Conservation (phyloP, 305 asterid species). For the Lippia alba region DNA sequence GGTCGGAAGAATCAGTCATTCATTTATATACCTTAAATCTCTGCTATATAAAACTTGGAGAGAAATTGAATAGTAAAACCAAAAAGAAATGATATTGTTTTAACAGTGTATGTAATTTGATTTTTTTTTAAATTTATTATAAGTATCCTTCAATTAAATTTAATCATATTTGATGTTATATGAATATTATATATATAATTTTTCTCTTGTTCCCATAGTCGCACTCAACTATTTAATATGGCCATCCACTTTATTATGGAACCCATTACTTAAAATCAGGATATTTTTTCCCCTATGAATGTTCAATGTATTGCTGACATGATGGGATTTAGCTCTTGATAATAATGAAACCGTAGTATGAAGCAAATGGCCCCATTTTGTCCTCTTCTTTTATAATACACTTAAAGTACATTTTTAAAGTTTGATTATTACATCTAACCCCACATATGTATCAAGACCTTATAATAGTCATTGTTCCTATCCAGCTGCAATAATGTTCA, state of each 20-base stretch:
- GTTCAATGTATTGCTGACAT: slow-evolving; percentile 33
- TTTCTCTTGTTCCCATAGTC: not conserved
- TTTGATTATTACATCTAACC: not conserved
- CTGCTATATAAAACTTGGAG: too few relatives aligned
- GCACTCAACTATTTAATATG: not conserved
- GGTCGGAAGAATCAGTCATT: too few relatives aligned
- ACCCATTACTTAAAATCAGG: slow-evolving; percentile 3
- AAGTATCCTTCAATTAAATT: too few relatives aligned
- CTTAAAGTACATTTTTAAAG: not conserved
- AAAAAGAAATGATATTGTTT: too few relatives aligned
- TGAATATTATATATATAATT: too few relatives aligned
- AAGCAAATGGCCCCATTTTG: not conserved
- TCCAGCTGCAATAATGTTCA: not conserved
- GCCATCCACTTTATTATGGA: not conserved
- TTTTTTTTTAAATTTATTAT: too few relatives aligned
- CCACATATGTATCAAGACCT: too few relatives aligned
- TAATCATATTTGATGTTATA: too few relatives aligned
- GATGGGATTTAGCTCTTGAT: not conserved
- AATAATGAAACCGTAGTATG: slow-evolving; percentile 7
- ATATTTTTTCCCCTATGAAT: not conserved
- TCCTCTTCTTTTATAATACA: not conserved
- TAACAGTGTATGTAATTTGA: too few relatives aligned
- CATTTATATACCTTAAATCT: too few relatives aligned
- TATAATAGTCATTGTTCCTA: not conserved
- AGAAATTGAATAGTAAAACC: too few relatives aligned